Percentiles rank a stretch among this genome's conserved stretches.
Evolutionary conservation across 805 yeast species (phyloP).

Genomic region (Metschnikowia continentalis): DNA sequence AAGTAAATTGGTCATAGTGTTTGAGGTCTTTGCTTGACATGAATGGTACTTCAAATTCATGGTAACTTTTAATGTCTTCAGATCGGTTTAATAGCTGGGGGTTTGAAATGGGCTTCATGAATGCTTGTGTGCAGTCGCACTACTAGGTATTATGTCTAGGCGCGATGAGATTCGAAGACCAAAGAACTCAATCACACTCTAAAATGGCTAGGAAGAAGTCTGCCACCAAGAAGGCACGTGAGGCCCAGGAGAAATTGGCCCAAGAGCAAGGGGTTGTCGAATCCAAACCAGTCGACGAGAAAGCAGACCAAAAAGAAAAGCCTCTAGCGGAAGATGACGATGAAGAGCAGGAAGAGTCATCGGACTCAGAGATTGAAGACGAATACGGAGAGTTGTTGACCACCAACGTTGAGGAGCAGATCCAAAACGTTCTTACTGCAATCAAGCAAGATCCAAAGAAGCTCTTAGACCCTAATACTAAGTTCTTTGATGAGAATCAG

Average conservation of each 20-base stretch:
- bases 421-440: constrained; percentile 65
- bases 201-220: constrained; percentile 85
- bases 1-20: no score
- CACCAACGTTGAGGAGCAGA: constrained; percentile 77
- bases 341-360: constrained; percentile 33
- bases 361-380: constrained; percentile 70
- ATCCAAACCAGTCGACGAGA: background rate
- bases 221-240: constrained; percentile 66
- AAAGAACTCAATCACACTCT: background rate
- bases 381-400: constrained; percentile 87
- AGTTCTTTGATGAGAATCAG: constrained; percentile 70
- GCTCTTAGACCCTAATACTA: constrained; percentile 62
- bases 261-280: background rate
- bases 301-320: constrained; percentile 19
- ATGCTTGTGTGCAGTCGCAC: background rate
- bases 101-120: background rate
- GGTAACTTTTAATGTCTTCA: no score
- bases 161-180: constrained; percentile 13
- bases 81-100: no score
- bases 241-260: constrained; percentile 31
- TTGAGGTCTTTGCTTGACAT: no score
- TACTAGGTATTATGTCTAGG: background rate
- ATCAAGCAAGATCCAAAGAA: constrained; percentile 62
- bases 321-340: constrained; percentile 24
- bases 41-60: no score